Evolutionary conservation across 495 filamentous ascomycete species (phyloP).

Genomic region (Aspergillus hancockii): DNA sequence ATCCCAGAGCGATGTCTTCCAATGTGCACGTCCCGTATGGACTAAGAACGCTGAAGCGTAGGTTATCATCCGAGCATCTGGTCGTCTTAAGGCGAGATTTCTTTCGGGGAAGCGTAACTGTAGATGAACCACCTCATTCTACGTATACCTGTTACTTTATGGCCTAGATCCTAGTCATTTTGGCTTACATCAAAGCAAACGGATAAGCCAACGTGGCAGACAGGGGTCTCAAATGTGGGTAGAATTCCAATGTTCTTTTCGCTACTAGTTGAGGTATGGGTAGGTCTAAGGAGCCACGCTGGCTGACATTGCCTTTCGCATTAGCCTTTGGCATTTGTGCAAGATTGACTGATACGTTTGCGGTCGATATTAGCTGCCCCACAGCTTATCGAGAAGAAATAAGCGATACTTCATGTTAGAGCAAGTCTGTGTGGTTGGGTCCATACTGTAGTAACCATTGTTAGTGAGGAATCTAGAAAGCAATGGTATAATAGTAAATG

Average conservation of each 20-base stretch:
- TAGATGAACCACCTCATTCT: neutral
- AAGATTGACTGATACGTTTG: constrained; percentile 76
- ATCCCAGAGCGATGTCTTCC: constrained; percentile 74
- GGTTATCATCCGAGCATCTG: constrained; percentile 73
- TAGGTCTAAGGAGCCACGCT: too few relatives aligned
- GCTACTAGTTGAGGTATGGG: too few relatives aligned
- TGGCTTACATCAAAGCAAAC: constrained; percentile 84
- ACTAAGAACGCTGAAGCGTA: constrained; percentile 92
- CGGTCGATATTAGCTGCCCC: constrained; percentile 83
- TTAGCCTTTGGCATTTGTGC: constrained; percentile 68
- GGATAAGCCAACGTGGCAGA: constrained; percentile 73
- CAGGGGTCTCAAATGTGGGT: constrained; percentile 67
- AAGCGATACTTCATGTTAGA: constrained; percentile 1
- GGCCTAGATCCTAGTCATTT: neutral
- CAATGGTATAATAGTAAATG: too few relatives aligned
- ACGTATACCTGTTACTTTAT: neutral
- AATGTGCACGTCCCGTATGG: constrained; percentile 83
- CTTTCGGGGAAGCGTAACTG: constrained; percentile 80
- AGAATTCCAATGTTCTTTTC: constrained; percentile 59
- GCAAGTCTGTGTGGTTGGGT: neutral
- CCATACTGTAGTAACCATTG: constrained; percentile 43
- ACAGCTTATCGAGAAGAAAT: constrained; percentile 59
- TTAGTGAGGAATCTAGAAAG: neutral
- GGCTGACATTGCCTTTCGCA: constrained; percentile 69
- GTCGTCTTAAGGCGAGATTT: constrained; percentile 62